Evolutionary conservation across 176 grass and related monocot genomes (phyloP), one percentile per base, ranked within the genome.

Genomic region (Hordeum marinum): DNA sequence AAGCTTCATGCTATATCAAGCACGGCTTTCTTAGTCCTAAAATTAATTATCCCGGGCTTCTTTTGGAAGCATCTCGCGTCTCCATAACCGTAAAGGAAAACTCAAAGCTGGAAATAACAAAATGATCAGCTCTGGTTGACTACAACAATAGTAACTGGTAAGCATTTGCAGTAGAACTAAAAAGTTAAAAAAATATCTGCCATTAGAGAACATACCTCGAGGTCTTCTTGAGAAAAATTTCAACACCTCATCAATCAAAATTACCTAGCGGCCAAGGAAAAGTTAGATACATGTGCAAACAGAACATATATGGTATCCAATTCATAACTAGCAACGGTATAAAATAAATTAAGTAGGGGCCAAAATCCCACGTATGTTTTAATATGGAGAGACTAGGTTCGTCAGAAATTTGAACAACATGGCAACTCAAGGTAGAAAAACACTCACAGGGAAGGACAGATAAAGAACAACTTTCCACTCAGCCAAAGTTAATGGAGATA

Each of bases 401-500:
- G 42, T 55, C 10, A 65, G 63, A 68, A 18, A 72, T 65, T 45
- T 72, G 27, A 58, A 83, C 64, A 58, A 20, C 24, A 74, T 45
- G 63, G 37, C 45, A 89, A 68, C 11, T 75, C 60, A 69, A 77
- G 74, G 24, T 13, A 71, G 40, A 89, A 80, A 83, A 85, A 84
- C 86, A 89, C 96, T 94, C 83, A 98, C 96, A 76, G 96, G 96
- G 84, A 94, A 95, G 71, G 93, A 98, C 39, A 99, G 88, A 62
- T 92, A 99, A 68, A 99, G 83, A 91, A 99, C 93, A 81, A 92
- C 77, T 81, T 91, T 94, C 96, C 96, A 99, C 23, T 99, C 93
- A 46, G 88, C 80, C 96, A 86, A 96, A 46, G 93, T 94, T 77
- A 99, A 83, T 72, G 96, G 96, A 85, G 91, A 92, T 42, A 98